Conservation (phyloP, 2,329 filamentous ascomycete species). For the Lasiodiplodia gonubiensis region DNA sequence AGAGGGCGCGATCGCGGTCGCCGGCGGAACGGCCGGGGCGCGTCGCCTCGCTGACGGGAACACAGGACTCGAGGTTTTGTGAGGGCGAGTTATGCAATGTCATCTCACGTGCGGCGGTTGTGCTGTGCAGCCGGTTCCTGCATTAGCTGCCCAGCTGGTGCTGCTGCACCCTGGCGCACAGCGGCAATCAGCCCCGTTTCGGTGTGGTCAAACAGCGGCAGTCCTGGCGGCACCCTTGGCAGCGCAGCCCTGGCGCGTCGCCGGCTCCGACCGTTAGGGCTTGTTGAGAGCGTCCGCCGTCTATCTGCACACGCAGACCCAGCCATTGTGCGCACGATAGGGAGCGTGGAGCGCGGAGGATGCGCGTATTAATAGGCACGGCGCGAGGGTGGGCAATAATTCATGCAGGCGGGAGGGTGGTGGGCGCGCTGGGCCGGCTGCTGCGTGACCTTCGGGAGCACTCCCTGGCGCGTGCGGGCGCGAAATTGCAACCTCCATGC, state of each 20-base stretch:
- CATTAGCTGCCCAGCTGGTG: conserved; percentile 11
- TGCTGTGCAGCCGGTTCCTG: conserved; percentile 21
- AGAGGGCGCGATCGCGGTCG: conserved; percentile 10
- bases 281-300: not conserved
- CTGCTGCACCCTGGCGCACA: conserved; percentile 8
- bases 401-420: conserved; percentile 18
- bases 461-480: not conserved
- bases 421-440: conserved; percentile 16
- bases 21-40: not conserved
- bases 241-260: not conserved
- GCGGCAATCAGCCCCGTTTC: conserved; percentile 3
- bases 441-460: conserved; percentile 16
- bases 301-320: not conserved
- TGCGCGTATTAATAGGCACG: conserved; percentile 26
- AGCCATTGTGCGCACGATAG: not conserved
- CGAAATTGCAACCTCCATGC: conserved; percentile 21
- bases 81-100: conserved; percentile 1
- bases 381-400: conserved; percentile 23
- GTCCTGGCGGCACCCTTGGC: not conserved
- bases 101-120: conserved; percentile 12
- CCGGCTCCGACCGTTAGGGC: conserved; percentile 10
- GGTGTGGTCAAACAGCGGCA: conserved; percentile 4
- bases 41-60: not conserved
- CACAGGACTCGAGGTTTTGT: not conserved
- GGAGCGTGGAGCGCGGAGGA: conserved; percentile 21